Evolutionary conservation across 2,329 filamentous ascomycete genomes (phyloP).

Genomic region (Torrubiella hemipterigena): DNA sequence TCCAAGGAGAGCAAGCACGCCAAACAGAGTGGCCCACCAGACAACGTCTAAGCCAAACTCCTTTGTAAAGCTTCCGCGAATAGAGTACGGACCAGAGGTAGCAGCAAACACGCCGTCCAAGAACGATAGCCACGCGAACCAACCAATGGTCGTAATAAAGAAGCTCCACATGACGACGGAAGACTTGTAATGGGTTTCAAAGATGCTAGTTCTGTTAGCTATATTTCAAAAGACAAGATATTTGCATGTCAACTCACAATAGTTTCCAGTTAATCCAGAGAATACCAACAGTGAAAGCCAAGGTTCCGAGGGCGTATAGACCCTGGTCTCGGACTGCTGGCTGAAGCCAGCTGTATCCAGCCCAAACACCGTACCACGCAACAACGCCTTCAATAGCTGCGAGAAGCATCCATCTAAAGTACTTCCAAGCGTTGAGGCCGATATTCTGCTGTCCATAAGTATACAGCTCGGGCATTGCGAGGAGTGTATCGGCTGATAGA

Average conservation of each 20-base stretch:
- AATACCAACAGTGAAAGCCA: slow-evolving; percentile 60
- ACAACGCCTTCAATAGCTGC: slow-evolving; percentile 62
- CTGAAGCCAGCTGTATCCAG: slow-evolving; percentile 33
- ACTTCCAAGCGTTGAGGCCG: slow-evolving; percentile 65
- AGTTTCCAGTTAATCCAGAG: slow-evolving; percentile 66
- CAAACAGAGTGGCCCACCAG: slow-evolving; percentile 65
- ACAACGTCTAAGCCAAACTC: slow-evolving; percentile 55
- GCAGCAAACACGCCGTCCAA: slow-evolving; percentile 50
- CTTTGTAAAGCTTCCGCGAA: slow-evolving; percentile 52
- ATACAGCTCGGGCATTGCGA: slow-evolving; percentile 91
- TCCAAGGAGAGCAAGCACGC: slow-evolving; percentile 48
- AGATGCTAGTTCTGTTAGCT: slow-evolving; percentile 32
- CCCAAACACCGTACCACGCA: slow-evolving; percentile 55
- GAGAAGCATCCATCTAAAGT: slow-evolving; percentile 66
- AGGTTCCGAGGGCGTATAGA: slow-evolving; percentile 60
- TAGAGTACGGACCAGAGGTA: slow-evolving; percentile 46
- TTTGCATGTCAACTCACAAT: slow-evolving; percentile 38
- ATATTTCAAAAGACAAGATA: slow-evolving; percentile 10
- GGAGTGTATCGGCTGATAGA: slow-evolving; percentile 65
- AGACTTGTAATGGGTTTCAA: slow-evolving; percentile 70
- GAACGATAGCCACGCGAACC: slow-evolving; percentile 64
- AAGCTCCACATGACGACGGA: slow-evolving; percentile 47
- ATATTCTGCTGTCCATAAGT: slow-evolving; percentile 61
- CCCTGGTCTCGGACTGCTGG: slow-evolving; percentile 49
- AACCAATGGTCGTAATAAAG: slow-evolving; percentile 50